A percentile compares a stretch with the other conserved stretches of the same genome.
Evolutionary conservation across 225 moss, liverwort and hornwort species (phyloP).

Genomic region (Sphagnum contortum): DNA sequence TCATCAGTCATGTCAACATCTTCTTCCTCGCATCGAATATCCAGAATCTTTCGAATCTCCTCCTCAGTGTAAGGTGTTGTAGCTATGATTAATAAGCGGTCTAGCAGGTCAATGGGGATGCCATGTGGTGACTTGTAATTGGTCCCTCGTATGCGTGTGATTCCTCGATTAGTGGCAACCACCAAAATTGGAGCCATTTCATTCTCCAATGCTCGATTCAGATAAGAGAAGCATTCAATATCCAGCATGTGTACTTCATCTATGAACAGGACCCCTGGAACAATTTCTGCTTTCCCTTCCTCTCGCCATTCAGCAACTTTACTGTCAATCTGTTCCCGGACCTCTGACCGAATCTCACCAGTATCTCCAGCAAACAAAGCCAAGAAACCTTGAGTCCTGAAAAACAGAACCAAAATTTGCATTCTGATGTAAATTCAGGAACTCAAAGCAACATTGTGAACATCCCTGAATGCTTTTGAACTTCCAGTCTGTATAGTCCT

Average conservation of each 20-base stretch:
- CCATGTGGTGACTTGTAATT: slow-evolving; percentile 77
- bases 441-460: too few species aligned
- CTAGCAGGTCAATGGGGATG: slow-evolving; percentile 74
- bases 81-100: slow-evolving; percentile 68
- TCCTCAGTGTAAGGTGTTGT: slow-evolving; percentile 63
- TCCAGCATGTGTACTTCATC: slow-evolving; percentile 91
- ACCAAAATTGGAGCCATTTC: slow-evolving; percentile 82
- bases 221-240: slow-evolving; percentile 79
- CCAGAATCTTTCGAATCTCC: slow-evolving; percentile 63
- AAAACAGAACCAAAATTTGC: not conserved
- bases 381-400: slow-evolving; percentile 76
- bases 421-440: too few species aligned
- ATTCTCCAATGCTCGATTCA: slow-evolving; percentile 73
- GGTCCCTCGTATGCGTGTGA: slow-evolving; percentile 71
- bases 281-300: slow-evolving; percentile 65
- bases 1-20: slow-evolving; percentile 83
- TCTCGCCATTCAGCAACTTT: slow-evolving; percentile 77
- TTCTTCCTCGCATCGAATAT: slow-evolving; percentile 81
- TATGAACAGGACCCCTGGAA: slow-evolving; percentile 74
- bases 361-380: slow-evolving; percentile 84
- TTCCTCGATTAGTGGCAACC: slow-evolving; percentile 79
- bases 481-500: too few species aligned
- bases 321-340: slow-evolving; percentile 74
- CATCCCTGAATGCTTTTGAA: too few species aligned
- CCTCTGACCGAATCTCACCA: slow-evolving; percentile 77